Evolutionary conservation across 495 filamentous ascomycete species (phyloP).

Genomic region (Aspergillus bertholletiae): DNA sequence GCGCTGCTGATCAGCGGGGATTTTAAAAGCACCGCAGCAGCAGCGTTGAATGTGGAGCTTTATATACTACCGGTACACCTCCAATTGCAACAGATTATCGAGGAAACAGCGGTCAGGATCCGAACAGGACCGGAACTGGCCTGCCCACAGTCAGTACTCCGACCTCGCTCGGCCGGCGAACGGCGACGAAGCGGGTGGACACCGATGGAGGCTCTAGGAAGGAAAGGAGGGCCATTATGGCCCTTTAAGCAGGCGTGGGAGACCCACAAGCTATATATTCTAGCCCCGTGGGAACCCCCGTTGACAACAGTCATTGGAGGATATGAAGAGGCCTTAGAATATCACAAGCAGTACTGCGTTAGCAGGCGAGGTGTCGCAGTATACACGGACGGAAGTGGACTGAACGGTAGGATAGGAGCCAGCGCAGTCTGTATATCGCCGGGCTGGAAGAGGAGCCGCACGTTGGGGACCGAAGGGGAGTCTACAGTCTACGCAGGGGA

Average conservation of each 20-base stretch:
- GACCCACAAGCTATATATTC: neutral
- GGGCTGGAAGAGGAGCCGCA: neutral
- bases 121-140: no score
- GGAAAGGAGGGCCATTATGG: neutral
- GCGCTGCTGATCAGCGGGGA: no score
- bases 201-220: neutral
- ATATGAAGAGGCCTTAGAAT: neutral
- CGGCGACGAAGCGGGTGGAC: constrained; percentile 10
- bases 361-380: neutral
- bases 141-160: no score
- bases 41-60: no score
- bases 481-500: neutral
- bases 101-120: no score
- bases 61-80: no score
- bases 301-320: neutral
- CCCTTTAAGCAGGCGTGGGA: neutral
- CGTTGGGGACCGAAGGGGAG: no score
- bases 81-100: no score
- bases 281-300: neutral
- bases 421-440: neutral
- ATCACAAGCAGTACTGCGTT: neutral
- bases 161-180: neutral
- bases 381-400: neutral
- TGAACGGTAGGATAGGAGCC: neutral
- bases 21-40: no score